Evolutionary conservation across 768 basidiomycete genomes (phyloP), one percentile per base, ranked within the genome.

Genomic region (Piloderma croceum): DNA sequence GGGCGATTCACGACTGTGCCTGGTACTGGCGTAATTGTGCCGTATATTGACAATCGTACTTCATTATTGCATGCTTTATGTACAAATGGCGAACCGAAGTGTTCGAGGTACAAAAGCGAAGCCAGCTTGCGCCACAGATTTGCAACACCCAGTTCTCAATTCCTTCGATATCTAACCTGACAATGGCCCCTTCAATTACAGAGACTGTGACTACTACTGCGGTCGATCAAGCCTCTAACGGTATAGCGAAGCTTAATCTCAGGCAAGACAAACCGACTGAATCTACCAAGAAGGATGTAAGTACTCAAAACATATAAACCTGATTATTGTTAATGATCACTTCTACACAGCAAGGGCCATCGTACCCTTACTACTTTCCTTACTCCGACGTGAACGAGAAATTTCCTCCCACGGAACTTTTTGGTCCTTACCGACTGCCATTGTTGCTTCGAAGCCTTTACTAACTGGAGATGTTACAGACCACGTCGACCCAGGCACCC

Each of bases 341-440:
- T n/a, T n/a, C n/a, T 29, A 9, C 15, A 29, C 27, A 29, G 23
- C 55, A 70, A 43, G 69, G 61, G 1, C 64, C 68, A 13, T 63
- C 69, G 7, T 72, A 77, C 47, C 74, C 75, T 1, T 69, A 62
- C 52, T 76, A 76, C 56, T 63, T 55, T 25, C 76, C 73, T 5
- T 53, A 69, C 49, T 73, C 60, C 48, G 70, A 76, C 42, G 47
- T 58, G 0, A 49, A 58, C 24, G 73, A 77, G 62, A 77, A 75
- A 43, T 76, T 68, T 49, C 66, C 70, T 45, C 70, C 69, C 11
- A 69, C 64, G 18, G 57, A 76, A 44, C 51, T 71, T 25, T 69
- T 71, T 39, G 73, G 73, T 74, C 31, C 24, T 5, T 11, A 3
- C 33, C 24, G 12, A 10, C 18, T n/a, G n/a, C 19, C 12, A 23